Evolutionary conservation across 805 yeast species (phyloP), one percentile per base, ranked within the genome.

Genomic region (Ascoidea asiatica): DNA sequence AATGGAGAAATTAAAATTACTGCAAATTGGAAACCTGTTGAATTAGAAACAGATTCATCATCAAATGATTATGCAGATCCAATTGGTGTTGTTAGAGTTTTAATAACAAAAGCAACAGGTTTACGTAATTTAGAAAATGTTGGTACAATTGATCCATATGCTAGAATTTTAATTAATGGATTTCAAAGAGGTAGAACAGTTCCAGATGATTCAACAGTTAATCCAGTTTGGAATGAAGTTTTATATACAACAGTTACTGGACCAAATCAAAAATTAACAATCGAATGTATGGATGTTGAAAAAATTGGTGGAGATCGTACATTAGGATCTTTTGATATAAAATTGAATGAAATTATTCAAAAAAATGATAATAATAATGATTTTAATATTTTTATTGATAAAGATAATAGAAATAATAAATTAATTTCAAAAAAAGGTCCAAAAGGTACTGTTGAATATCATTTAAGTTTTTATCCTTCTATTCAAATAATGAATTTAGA

Each of bases 271-370:
- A 79, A 73, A 55, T 62, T 92, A 50, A 79, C 89, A 1, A 59
- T 92, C 45, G 97, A 92, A 59, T 94, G 79, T 5, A 84, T 92
- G 95, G 97, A 92, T 63, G 83, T 82, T 33, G 90, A 89, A 63
- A 73, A 72, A 47, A 72, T 65, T 44, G 75, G 81, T n/a, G 75
- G 77, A 39, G 98, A 92, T 62, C 77, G 96, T 55, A 75, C 94
- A 4, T 72, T 92, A 42, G 99, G 99, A 44, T 72, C 81, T 2
- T 81, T 85, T 64, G 81, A 79, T 54, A 63, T 92, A 19, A 75
- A 77, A 53, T 66, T 85, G 49, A 67, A 70, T 44, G 85, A 79
- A 21, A 64, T 86, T 53, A 77, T 90, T 57, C 72, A 74, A 49
- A 79, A 74, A 56, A 63, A 63, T 19, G 67, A 81, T 48, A 95